Percentiles rank a stretch among this genome's conserved stretches.
These are phyloP conservation scores for Rosa multiflora DNA, from an alignment of 306 rosid genomes.

Conservation along the genomic window DNA sequence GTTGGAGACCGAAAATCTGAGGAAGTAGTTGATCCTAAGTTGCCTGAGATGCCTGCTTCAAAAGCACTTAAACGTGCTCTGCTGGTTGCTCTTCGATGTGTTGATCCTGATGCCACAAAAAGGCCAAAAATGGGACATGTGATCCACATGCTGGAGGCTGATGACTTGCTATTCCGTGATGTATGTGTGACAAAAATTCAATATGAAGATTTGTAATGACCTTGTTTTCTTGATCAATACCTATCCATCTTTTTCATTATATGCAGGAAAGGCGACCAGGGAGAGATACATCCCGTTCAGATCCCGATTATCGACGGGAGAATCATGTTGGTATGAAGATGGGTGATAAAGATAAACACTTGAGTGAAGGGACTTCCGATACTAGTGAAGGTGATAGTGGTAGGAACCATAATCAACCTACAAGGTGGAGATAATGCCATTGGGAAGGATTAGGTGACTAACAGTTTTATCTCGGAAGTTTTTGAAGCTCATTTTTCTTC, in stretches of 20 bases:
- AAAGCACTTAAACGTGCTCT: constrained; percentile 84
- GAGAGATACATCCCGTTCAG: constrained; percentile 50
- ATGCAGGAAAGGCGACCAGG: constrained; percentile 58
- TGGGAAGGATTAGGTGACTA: constrained; percentile 35
- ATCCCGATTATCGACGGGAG: constrained; percentile 42
- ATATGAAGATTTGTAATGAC: not conserved
- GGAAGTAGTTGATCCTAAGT: constrained; percentile 84
- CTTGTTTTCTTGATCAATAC: not conserved
- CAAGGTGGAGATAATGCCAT: constrained; percentile 51
- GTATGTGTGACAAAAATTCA: constrained; percentile 39
- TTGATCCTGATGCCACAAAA: constrained; percentile 91
- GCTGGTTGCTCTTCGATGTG: constrained; percentile 91
- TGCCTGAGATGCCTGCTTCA: constrained; percentile 81
- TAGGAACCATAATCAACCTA: constrained; percentile 46
- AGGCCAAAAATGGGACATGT: constrained; percentile 98
- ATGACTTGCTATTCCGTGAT: constrained; percentile 71
- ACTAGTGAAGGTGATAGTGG: constrained; percentile 54
- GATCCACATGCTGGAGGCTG: constrained; percentile 98
- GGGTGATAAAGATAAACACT: constrained; percentile 33
- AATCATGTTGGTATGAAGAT: constrained; percentile 36
- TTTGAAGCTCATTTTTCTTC: constrained; percentile 28
- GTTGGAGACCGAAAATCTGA: constrained; percentile 83
- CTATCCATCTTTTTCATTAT: not conserved
- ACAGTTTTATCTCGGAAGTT: constrained; percentile 33
- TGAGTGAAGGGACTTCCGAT: constrained; percentile 56